phyloP scores from a whole-genome alignment of 2,329 filamentous ascomycete genomes.

The Parastagonospora avenae region DNA sequence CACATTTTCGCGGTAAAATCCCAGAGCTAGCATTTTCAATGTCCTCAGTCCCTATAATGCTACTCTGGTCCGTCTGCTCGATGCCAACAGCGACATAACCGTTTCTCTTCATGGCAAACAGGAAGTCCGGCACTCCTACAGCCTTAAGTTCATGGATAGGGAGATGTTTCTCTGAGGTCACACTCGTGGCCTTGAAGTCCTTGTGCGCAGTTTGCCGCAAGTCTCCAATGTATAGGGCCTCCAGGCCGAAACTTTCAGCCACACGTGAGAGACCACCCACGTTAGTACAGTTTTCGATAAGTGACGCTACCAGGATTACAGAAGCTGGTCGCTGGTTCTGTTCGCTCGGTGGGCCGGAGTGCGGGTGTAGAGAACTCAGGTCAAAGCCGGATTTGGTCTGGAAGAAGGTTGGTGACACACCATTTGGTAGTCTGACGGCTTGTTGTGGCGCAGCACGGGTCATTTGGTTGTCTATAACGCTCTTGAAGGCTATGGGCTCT shows the following conservation, averaged over 20 bases:
- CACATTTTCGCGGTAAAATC: conserved; percentile 45
- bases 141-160: conserved; percentile 49
- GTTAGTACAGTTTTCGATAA: conserved; percentile 58
- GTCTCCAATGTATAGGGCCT: conserved; percentile 52
- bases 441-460: neutral
- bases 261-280: conserved; percentile 57
- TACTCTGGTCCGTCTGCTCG: conserved; percentile 59
- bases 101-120: conserved; percentile 50
- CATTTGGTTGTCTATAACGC: neutral
- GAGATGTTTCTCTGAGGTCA: conserved; percentile 56
- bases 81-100: conserved; percentile 59
- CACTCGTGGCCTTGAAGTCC: conserved; percentile 57
- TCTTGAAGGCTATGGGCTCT: neutral
- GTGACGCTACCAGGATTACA: conserved; percentile 56
- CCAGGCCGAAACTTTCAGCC: conserved; percentile 57
- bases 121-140: conserved; percentile 41
- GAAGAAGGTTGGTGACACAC: conserved; percentile 39
- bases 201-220: conserved; percentile 49
- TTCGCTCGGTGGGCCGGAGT: conserved; percentile 19
- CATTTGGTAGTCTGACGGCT: neutral
- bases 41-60: conserved; percentile 48
- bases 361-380: conserved; percentile 33
- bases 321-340: conserved; percentile 33
- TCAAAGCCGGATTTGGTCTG: conserved; percentile 60
- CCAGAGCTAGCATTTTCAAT: conserved; percentile 20